phyloP scores from a whole-genome alignment of 2,329 filamentous ascomycete species.

The Myrmaecium sp. region DNA sequence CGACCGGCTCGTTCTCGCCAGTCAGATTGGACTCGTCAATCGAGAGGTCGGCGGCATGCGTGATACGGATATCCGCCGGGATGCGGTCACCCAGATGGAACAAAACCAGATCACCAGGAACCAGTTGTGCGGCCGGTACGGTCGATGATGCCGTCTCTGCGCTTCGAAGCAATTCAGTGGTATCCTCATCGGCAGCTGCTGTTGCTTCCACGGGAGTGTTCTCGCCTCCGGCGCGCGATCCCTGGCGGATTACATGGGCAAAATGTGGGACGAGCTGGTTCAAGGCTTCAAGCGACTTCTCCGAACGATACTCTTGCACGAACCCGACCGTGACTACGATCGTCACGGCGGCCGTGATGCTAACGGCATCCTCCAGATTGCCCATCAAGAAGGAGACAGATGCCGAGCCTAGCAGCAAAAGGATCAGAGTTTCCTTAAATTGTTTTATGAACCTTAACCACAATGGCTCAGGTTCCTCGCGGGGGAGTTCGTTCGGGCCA shows the following conservation, averaged over 20 bases:
- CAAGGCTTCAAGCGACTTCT: slow-evolving; percentile 90
- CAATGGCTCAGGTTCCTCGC: slow-evolving; percentile 81
- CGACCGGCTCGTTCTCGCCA: slow-evolving; percentile 86
- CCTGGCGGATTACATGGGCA: slow-evolving; percentile 72
- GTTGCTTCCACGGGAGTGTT: slow-evolving; percentile 2
- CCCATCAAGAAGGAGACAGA: slow-evolving; percentile 77
- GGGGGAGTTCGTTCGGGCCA: slow-evolving; percentile 86
- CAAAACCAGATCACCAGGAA: slow-evolving; percentile 80
- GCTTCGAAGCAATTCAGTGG: slow-evolving; percentile 42
- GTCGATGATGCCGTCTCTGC: slow-evolving; percentile 63
- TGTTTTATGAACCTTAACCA: slow-evolving; percentile 94
- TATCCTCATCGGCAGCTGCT: slow-evolving; percentile 26
- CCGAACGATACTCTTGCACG: slow-evolving; percentile 91
- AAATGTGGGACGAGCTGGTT: slow-evolving; percentile 89
- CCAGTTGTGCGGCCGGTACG: slow-evolving; percentile 71
- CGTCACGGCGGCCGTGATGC: slow-evolving; percentile 87
- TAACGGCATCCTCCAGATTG: slow-evolving; percentile 87
- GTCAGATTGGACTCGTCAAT: slow-evolving; percentile 96
- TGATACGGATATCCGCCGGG: slow-evolving; percentile 89
- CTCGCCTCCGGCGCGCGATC: slow-evolving; percentile 5
- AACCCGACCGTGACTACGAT: slow-evolving; percentile 96
- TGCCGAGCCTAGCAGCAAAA: slow-evolving; percentile 80
- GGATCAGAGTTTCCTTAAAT: slow-evolving; percentile 87
- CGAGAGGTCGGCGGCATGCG: slow-evolving; percentile 70
- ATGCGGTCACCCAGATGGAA: slow-evolving; percentile 95